Base-by-base conservation (phyloP, 768 basidiomycete species). In the Leucosporidium creatinivorum region DNA sequence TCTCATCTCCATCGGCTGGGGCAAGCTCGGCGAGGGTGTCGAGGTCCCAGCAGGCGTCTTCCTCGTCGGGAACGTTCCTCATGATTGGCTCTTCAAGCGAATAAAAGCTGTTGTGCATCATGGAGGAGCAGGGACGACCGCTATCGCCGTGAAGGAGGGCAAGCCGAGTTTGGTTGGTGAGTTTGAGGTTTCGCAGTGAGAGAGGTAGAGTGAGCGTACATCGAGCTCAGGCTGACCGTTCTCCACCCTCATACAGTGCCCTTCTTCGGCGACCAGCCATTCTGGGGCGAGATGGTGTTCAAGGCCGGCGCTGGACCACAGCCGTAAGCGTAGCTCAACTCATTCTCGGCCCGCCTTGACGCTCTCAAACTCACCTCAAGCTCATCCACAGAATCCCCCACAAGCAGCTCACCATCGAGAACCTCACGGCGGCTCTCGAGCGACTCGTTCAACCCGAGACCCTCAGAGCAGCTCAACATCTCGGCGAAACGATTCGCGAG, bases 81-180 rank as follows among this genome's bases (percentile, higher is more conserved):
- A 86, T 74, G 86, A 87, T 74, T 87, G 86, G 86, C 79, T 87
- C 7, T 87, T 86, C 69, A 81, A 81, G 44, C 75, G 84, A 1
- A 80, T 83, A 21, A 85, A 86, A 1, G 75, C 82, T 17, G 84
- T 85, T 0, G 84, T 87, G 1, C 83, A 84, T 12, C 85, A 84
- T 74, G 86, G 85, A 2, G 85, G 85, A 4, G 86, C 86, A 12
- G 86, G 86, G 1, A 87, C 86, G 0, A 86, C 84, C 13, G 85
- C 86, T 0, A 83, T 84, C 39, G 86, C 85, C 0, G 77, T 87
- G 9, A 78, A 83, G 4, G 83, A 85, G 67, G 85, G 85, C 0
- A 77, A 82, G 13, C 85, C 86, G 2, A 86, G 85, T 0, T 81
- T 85, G 13, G 82, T 86, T 6, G 83, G 52, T 54, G 13, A 25